Base-by-base conservation (phyloP, 2,329 filamentous ascomycete genomes). In the Neopestalotiopsis rosae region DNA sequence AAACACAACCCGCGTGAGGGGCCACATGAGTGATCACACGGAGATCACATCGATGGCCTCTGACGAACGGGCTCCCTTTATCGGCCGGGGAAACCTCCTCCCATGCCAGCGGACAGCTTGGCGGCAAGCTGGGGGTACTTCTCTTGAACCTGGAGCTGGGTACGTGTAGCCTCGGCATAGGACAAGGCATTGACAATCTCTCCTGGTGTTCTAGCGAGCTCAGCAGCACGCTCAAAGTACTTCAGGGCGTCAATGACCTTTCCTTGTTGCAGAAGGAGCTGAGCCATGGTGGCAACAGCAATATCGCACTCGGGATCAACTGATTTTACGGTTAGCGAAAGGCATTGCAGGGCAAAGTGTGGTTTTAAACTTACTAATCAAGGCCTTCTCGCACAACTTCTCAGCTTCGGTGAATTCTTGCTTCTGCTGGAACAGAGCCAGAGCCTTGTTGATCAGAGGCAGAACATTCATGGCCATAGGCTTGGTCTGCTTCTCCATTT, bases 241-340 rank as follows among this genome's bases (percentile, higher is more conserved):
- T 92, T 94, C 73, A 99, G 90, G 0, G 96, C 96, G 72, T 98
- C 94, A 45, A 92, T 93, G 69, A 99, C 95, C 85, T 98, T 98
- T 81, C 96, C 96, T 86, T 98, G 96, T 82, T 99, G 96, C 45
- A 99, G 89, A 66, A 99, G 91, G 57, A 99, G 90, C 83, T 99
- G 96, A 12, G 96, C 96, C 94, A 99, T 98, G 67, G 96, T 99
- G 66, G 96, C 96, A 57, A 99, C 96, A 57, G 96, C 96, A 78
- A 99, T 99, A 77, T 99, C 96, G 79, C 96, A 99, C 81, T 99
- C 96, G 32, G 96, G 96, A 77, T 99, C 96, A 80, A 99, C 95
- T 97, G 75, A 56, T 17, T 67, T 5, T 14, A 56, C 40, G 5
- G 73, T 86, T 77, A 86, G 83, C 67, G 72, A 28, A n/a, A 57